Percentiles rank a stretch among this genome's conserved stretches.
These are phyloP conservation scores for Phytophthora sojae DNA, from an alignment of 352 stramenopile species.

Conservation along the genomic window DNA sequence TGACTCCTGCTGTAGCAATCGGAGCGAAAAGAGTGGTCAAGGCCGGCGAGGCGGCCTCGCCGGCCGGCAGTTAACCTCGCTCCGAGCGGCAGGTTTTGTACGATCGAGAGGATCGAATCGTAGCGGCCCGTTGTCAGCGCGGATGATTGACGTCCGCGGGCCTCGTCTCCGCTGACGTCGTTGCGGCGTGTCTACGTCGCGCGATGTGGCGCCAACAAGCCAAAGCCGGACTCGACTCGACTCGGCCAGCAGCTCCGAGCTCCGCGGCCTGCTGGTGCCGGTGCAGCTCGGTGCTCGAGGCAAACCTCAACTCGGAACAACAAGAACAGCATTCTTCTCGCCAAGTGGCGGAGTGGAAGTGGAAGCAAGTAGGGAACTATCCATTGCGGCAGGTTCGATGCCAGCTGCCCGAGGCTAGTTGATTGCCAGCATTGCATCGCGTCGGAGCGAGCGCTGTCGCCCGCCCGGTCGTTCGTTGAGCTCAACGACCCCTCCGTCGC, in stretches of 20 bases:
- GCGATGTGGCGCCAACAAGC: constrained; percentile 5
- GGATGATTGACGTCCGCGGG: too few relatives aligned
- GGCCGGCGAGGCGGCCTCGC: neutral
- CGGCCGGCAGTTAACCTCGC: neutral
- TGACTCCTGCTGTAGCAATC: constrained; percentile 18
- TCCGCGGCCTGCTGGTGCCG: neutral
- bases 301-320: neutral
- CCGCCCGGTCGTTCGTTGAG: neutral
- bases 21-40: neutral
- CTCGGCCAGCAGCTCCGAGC: neutral
- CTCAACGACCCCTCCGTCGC: constrained; percentile 1
- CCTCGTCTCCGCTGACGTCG: constrained; percentile 3
- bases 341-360: neutral
- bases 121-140: too few relatives aligned
- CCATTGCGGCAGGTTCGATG: neutral
- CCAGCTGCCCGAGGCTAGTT: neutral
- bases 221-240: constrained; percentile 11
- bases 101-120: neutral
- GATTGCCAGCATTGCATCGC: neutral
- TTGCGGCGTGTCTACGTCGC: constrained; percentile 20
- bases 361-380: neutral
- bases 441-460: neutral
- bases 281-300: neutral
- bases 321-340: neutral
- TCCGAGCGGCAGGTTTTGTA: neutral